Base-by-base conservation (phyloP, 331 rosid genomes). In the Saraca asoca region DNA sequence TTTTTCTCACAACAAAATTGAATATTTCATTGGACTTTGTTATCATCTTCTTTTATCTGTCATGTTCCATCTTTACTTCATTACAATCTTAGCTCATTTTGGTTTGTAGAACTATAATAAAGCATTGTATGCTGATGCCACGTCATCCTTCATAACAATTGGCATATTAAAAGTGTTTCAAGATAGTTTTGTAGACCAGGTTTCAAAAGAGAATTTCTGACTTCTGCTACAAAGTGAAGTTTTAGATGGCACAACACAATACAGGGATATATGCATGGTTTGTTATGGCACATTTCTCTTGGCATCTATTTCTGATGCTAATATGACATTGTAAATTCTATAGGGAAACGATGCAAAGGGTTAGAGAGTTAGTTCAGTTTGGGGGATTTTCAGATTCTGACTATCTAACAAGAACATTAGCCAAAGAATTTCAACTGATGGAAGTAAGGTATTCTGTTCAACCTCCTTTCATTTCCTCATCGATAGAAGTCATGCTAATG, bases 381-480 rank as follows among this genome's bases (percentile, higher is more conserved):
- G 96, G 96, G 62, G 98, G 97, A 73, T 93, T 90, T 85, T 56
- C 90, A 17, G 97, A 93, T 80, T 78, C 80, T 66, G 95, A 82
- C 56, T 82, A 78, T 85, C 77, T 88, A 52, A 79, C 82, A 62
- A 91, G 94, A 81, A 88, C 95, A 6, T 78, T 91, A 69, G 91
- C 92, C 56, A 88, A 86, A 76, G 95, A 86, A 85, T 91, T 91
- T 75, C 90, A 85, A 70, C 90, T 57, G 82, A 84, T 87, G 97
- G 97, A 87, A 75, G 70, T 75, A 56, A 84, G 98, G 94, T 87
- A 79, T 66, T 62, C 46, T 18, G 6, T 33, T 38, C 35, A 53
- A 48, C 41, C 11, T 39, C 64, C 63, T 63, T 64, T 66, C 58
- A 41, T 18, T 7, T 33, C 33, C 35, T 58, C 46, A 12, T 46